Evolutionary conservation across 306 rosid species (phyloP).

Genomic region (Fragaria nilgerrensis): DNA sequence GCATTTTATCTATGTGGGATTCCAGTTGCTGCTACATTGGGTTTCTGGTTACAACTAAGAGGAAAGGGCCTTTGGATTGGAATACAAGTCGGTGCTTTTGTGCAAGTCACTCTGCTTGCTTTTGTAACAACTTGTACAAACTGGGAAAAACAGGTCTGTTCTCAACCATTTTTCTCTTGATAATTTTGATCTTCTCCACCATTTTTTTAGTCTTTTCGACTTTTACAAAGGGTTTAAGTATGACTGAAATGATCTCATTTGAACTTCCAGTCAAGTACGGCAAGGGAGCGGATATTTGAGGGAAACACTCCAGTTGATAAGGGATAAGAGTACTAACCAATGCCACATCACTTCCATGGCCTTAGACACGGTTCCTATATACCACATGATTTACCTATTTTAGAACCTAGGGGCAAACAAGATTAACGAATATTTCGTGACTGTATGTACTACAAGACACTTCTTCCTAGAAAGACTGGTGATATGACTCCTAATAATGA

Average conservation of each 20-base stretch:
- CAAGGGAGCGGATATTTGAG: constrained; percentile 34
- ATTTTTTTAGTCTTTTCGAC: neutral
- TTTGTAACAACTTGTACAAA: constrained; percentile 44
- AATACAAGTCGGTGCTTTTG: constrained; percentile 50
- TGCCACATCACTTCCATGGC: no score
- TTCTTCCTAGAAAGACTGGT: constrained; percentile 8
- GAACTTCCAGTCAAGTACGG: constrained; percentile 23
- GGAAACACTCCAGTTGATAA: constrained; percentile 13
- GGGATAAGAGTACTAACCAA: neutral
- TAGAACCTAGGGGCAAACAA: constrained; percentile 7
- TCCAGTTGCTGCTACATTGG: constrained; percentile 56
- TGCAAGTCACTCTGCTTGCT: constrained; percentile 47
- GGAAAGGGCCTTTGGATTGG: constrained; percentile 83
- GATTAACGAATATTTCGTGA: neutral
- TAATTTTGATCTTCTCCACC: neutral
- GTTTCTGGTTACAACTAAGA: constrained; percentile 42
- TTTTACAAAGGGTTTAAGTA: neutral
- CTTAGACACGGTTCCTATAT: constrained; percentile 3
- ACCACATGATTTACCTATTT: constrained; percentile 10
- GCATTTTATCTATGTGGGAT: constrained; percentile 76
- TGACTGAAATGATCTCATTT: neutral
- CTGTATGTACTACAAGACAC: neutral
- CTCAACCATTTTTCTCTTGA: neutral
- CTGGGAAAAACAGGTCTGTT: constrained; percentile 56
- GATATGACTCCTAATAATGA: constrained; percentile 66